phyloP scores from a whole-genome alignment of 371 early-diverging fungal species.

The Apophysomyces elegans region DNA sequence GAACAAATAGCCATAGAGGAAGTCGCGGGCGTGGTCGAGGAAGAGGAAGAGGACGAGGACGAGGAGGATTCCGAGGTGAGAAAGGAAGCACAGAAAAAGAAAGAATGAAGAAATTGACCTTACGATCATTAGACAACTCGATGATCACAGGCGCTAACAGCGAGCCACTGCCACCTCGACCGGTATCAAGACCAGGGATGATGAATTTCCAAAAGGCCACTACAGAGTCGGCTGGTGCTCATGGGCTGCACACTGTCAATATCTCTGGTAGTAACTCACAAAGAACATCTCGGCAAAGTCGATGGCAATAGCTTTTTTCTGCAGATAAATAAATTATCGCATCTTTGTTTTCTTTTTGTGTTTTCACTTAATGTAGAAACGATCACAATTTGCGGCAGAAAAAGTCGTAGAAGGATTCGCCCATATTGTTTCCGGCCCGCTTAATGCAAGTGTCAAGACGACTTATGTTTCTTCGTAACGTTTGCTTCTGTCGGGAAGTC shows the following conservation, averaged over 20 bases:
- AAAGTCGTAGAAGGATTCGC: no score
- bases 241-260: conserved; percentile 28
- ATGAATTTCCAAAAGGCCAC: conserved; percentile 40
- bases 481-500: neutral
- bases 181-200: conserved; percentile 18
- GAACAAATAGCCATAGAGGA: conserved; percentile 36
- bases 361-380: no score
- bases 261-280: neutral
- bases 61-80: conserved; percentile 37
- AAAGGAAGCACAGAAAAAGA: neutral
- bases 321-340: neutral
- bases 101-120: neutral
- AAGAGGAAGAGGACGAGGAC: conserved; percentile 46
- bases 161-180: conserved; percentile 22
- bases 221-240: conserved; percentile 31
- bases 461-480: neutral
- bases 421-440: no score
- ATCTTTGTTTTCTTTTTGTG: neutral
- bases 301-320: neutral
- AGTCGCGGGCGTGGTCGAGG: conserved; percentile 51
- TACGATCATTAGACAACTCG: neutral
- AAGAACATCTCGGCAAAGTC: neutral
- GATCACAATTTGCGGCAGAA: no score
- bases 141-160: conserved; percentile 26
- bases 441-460: neutral